Conservation (phyloP, 2,329 filamentous ascomycete genomes). For the Gaeumannomyces sp. region DNA sequence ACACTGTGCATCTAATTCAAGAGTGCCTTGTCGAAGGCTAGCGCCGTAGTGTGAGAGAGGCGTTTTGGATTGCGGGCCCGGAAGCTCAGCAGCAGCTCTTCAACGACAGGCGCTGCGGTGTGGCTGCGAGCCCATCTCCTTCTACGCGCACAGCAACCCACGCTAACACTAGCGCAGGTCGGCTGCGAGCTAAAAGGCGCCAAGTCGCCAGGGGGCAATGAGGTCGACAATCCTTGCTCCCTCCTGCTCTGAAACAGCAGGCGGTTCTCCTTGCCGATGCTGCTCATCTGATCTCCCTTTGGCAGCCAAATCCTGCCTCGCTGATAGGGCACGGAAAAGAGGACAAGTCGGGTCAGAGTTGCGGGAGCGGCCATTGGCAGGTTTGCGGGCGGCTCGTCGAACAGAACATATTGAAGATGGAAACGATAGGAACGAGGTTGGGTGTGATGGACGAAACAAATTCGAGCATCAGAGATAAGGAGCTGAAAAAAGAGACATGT, state of each 20-base stretch:
- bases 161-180: not conserved
- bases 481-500: not conserved
- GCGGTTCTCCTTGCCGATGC: not conserved
- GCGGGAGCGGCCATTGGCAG: not conserved
- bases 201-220: not conserved
- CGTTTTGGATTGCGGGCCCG: not conserved
- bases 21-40: not conserved
- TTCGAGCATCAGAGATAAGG: too few species aligned
- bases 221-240: not conserved
- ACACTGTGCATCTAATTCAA: not conserved
- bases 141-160: not conserved
- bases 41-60: not conserved
- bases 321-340: not conserved
- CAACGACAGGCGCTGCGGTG: not conserved
- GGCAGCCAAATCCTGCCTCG: not conserved
- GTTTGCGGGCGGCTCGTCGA: not conserved
- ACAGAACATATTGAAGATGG: not conserved
- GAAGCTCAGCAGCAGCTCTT: too few species aligned
- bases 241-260: not conserved
- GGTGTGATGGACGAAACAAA: not conserved
- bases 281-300: not conserved
- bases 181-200: not conserved
- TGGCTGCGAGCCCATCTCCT: conserved; percentile 1
- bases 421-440: not conserved
- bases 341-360: not conserved